Conservation (phyloP, 306 rosid genomes). For the Vigna reflexopilosa region DNA sequence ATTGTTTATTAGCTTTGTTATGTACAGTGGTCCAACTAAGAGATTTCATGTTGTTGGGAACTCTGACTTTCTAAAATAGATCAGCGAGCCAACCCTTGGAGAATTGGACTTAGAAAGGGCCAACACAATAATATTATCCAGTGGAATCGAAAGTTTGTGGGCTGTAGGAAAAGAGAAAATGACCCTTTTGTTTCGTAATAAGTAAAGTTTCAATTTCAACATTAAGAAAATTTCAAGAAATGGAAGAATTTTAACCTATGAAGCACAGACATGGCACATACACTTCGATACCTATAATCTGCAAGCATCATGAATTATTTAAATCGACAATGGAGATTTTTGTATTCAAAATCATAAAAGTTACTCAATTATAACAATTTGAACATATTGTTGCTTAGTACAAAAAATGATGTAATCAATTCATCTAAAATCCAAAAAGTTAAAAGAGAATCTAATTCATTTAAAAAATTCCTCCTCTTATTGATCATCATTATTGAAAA, state of each 20-base stretch:
- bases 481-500: no score
- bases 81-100: background rate
- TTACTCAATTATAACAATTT: no score
- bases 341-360: no score
- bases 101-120: conserved; percentile 19
- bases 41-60: conserved; percentile 8
- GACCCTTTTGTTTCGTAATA: no score
- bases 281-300: no score
- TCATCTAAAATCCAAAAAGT: no score
- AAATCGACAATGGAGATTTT: no score
- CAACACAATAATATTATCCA: background rate
- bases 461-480: no score
- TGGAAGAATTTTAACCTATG: background rate
- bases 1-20: background rate
- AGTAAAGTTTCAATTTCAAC: background rate
- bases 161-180: background rate
- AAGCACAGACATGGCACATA: background rate
- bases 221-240: conserved; percentile 9
- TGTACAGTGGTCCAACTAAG: background rate
- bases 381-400: no score
- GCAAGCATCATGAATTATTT: no score
- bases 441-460: no score
- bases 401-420: no score
- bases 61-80: background rate
- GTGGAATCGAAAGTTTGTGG: background rate